Conservation (phyloP, 192 early-diverging fungal genomes). For the Globomyces pollinis-pini region DNA sequence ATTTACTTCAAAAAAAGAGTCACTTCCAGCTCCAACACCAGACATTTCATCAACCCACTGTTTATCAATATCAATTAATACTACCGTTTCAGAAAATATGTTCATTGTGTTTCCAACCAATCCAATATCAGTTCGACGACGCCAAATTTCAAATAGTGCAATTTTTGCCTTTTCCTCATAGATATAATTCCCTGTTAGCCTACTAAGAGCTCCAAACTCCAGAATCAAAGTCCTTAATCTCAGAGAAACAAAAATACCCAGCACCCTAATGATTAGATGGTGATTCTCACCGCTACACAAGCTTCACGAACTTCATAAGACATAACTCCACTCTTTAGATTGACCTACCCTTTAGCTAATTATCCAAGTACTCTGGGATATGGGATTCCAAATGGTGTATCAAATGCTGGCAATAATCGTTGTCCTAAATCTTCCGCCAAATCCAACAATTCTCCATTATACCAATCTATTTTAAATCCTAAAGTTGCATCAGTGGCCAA, state of each 20-base stretch:
- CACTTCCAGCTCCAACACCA: constrained; percentile 82
- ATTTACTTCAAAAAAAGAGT: constrained; percentile 85
- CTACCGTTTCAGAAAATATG: constrained; percentile 49
- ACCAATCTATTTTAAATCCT: constrained; percentile 53
- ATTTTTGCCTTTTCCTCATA: constrained; percentile 68
- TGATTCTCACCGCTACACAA: constrained; percentile 74
- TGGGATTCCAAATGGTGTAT: constrained; percentile 72
- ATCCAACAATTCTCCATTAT: constrained; percentile 70
- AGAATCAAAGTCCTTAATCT: constrained; percentile 66
- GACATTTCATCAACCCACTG: constrained; percentile 66
- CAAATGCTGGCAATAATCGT: constrained; percentile 83
- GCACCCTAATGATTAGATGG: too few species aligned
- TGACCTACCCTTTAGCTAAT: constrained; percentile 52
- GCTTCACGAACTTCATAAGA: constrained; percentile 62
- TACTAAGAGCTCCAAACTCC: constrained; percentile 87
- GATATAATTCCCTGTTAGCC: constrained; percentile 66
- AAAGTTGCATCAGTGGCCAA: constrained; percentile 63
- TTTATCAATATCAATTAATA: too few species aligned
- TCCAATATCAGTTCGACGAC: constrained; percentile 58
- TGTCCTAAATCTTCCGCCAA: constrained; percentile 75
- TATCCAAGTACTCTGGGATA: constrained; percentile 52
- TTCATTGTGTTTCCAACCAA: constrained; percentile 82
- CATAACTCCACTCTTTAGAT: constrained; percentile 66
- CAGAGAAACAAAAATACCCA: constrained; percentile 29
- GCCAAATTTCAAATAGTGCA: constrained; percentile 70